These are phyloP conservation scores for Chimonanthus praecox DNA, from an alignment of 164 flowering plant genomes.

Conservation along the genomic window DNA sequence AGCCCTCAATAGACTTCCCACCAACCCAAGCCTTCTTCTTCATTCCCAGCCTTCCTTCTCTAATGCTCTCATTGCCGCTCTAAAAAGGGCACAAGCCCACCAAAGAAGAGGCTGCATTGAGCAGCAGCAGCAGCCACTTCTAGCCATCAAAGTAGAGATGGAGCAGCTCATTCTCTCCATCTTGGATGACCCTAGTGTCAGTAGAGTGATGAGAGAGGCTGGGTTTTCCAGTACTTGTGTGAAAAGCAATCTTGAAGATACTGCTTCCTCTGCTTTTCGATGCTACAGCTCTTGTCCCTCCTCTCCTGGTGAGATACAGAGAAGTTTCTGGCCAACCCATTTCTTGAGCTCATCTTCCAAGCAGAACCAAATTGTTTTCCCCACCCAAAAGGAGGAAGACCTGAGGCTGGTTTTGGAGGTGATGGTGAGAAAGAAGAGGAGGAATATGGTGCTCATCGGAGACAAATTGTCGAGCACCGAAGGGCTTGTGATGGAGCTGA, in stretches of 20 bases:
- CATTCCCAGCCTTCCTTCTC: constrained; percentile 72
- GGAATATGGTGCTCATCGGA: constrained; percentile 63
- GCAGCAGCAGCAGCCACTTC: constrained; percentile 49
- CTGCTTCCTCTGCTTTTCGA: constrained; percentile 36
- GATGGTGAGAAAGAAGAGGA: constrained; percentile 46
- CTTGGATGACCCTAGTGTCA: constrained; percentile 90
- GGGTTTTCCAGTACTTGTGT: constrained; percentile 84
- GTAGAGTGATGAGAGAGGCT: constrained; percentile 96
- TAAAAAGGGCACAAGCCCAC: constrained; percentile 91
- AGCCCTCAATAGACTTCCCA: constrained; percentile 85
- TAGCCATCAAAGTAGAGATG: constrained; percentile 71
- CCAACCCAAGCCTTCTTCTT: constrained; percentile 48
- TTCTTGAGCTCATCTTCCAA: constrained; percentile 20
- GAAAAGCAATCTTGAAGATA: constrained; percentile 65
- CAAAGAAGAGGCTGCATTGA: constrained; percentile 78
- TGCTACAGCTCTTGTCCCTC: too few species aligned
- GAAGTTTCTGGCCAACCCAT: constrained; percentile 49
- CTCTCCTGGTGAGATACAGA: constrained; percentile 11
- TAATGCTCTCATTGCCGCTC: constrained; percentile 87
- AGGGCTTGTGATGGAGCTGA: constrained; percentile 46
- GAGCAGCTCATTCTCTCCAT: constrained; percentile 89
- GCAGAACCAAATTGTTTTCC: too few species aligned
- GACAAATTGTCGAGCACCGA: constrained; percentile 44
- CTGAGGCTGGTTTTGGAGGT: constrained; percentile 58
- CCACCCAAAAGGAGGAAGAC: constrained; percentile 28